Evolutionary conservation across 495 filamentous ascomycete species (phyloP).

Genomic region (Xylaria intraflava): DNA sequence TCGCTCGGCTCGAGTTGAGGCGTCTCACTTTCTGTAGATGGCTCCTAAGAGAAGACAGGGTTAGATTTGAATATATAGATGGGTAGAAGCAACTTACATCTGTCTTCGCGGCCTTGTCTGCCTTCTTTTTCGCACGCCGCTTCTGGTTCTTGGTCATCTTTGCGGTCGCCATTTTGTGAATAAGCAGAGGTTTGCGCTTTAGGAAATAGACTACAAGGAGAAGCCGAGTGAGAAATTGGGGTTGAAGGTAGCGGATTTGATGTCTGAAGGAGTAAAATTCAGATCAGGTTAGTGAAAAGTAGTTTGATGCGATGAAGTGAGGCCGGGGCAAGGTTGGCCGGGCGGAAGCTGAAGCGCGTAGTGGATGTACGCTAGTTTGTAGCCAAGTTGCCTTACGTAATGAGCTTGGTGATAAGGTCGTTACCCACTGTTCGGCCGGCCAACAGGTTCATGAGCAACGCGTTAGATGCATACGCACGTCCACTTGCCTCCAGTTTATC

Average conservation of each 20-base stretch:
- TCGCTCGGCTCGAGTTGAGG: conserved; percentile 19
- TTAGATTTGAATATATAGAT: conserved; percentile 5
- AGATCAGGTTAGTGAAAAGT: no score
- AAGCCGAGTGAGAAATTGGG: neutral
- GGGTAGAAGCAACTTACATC: conserved; percentile 26
- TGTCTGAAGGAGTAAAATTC: no score
- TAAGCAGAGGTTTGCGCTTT: conserved; percentile 3
- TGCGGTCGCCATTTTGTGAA: conserved; percentile 43
- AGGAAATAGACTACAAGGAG: neutral
- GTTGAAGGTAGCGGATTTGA: neutral
- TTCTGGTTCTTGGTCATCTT: conserved; percentile 82
- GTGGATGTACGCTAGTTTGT: no score
- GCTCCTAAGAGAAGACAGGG: conserved; percentile 18
- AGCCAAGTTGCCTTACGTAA: no score
- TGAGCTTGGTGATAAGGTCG: no score
- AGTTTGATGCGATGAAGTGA: no score
- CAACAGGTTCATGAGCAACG: no score
- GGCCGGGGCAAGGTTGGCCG: no score
- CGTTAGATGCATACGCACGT: no score
- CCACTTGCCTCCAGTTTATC: no score
- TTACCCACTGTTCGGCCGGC: no score
- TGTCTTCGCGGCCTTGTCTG: conserved; percentile 58
- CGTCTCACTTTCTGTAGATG: conserved; percentile 13
- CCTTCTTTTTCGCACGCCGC: conserved; percentile 84
- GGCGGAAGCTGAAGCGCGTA: no score